A percentile compares a stretch with the other conserved stretches of the same genome.
Conservation (phyloP, 495 filamentous ascomycete species). For the Daldinia grandis region DNA sequence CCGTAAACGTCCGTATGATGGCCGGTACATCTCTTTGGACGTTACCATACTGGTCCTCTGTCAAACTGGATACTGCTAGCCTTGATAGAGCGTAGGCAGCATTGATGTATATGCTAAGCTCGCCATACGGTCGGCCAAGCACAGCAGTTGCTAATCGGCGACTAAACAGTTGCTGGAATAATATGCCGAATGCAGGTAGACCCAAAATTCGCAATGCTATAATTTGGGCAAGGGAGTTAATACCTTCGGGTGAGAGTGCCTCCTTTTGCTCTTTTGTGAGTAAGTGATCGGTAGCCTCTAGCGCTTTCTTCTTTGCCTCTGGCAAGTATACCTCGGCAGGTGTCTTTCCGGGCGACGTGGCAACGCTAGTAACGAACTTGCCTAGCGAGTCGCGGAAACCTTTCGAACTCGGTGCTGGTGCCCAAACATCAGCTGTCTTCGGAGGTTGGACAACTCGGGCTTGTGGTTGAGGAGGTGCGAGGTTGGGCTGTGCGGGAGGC, state of each 20-base stretch:
- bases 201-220: constrained; percentile 50
- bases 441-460: constrained; percentile 42
- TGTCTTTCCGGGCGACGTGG: constrained; percentile 68
- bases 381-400: constrained; percentile 53
- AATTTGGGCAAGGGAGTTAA: constrained; percentile 49
- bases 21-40: constrained; percentile 79
- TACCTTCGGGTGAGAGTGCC: constrained; percentile 50
- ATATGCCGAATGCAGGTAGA: constrained; percentile 65
- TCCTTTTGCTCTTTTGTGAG: constrained; percentile 57
- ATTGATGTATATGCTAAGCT: constrained; percentile 70
- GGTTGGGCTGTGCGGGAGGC: constrained; percentile 41
- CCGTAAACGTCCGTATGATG: constrained; percentile 75
- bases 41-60: constrained; percentile 87
- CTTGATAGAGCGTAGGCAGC: constrained; percentile 73
- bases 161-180: constrained; percentile 75
- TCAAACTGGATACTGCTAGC: constrained; percentile 74
- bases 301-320: constrained; percentile 48
- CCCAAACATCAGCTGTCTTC: constrained; percentile 51
- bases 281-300: constrained; percentile 50
- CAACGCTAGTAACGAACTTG: constrained; percentile 63
- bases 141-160: constrained; percentile 68
- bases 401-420: constrained; percentile 16
- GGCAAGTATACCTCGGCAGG: constrained; percentile 53
- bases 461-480: constrained; percentile 42
- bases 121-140: constrained; percentile 72